phyloP scores from a whole-genome alignment of 768 basidiomycete genomes.

The Daedaleopsis sinensis region DNA sequence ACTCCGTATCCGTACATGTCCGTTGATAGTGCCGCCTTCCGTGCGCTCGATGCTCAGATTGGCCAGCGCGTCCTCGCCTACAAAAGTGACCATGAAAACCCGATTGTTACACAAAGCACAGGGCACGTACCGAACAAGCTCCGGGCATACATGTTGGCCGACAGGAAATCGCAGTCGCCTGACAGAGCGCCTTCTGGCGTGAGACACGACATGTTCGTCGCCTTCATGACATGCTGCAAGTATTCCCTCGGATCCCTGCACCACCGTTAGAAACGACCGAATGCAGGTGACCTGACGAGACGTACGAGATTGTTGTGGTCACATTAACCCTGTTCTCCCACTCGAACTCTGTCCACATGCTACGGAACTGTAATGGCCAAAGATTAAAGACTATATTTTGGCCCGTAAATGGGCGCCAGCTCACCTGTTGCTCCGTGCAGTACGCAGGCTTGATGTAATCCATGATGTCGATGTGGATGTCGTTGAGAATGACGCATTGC shows the following conservation, averaged over 20 bases:
- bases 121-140: constrained; percentile 79
- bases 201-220: constrained; percentile 97
- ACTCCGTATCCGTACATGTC: constrained; percentile 94
- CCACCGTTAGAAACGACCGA: not conserved
- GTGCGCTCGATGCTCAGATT: constrained; percentile 92
- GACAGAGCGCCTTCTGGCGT: constrained; percentile 88
- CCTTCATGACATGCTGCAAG: constrained; percentile 92
- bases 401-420: constrained; percentile 15
- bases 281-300: constrained; percentile 20
- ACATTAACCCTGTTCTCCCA: constrained; percentile 99
- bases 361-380: constrained; percentile 68
- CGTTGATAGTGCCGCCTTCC: constrained; percentile 78
- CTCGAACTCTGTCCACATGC: constrained; percentile 99
- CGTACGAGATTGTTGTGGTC: constrained; percentile 78
- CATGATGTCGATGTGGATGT: constrained; percentile 99
- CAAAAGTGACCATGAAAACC: not conserved
- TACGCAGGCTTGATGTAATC: constrained; percentile 97
- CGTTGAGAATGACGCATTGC: constrained; percentile 91
- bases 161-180: constrained; percentile 96
- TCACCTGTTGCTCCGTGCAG: constrained; percentile 91
- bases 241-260: constrained; percentile 83
- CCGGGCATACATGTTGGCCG: constrained; percentile 95
- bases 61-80: constrained; percentile 94
- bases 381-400: not conserved
- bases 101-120: not conserved